Percentiles rank a stretch among this genome's conserved stretches.
Evolutionary conservation across 495 filamentous ascomycete genomes (phyloP).

Genomic region (Penicillium manginii): DNA sequence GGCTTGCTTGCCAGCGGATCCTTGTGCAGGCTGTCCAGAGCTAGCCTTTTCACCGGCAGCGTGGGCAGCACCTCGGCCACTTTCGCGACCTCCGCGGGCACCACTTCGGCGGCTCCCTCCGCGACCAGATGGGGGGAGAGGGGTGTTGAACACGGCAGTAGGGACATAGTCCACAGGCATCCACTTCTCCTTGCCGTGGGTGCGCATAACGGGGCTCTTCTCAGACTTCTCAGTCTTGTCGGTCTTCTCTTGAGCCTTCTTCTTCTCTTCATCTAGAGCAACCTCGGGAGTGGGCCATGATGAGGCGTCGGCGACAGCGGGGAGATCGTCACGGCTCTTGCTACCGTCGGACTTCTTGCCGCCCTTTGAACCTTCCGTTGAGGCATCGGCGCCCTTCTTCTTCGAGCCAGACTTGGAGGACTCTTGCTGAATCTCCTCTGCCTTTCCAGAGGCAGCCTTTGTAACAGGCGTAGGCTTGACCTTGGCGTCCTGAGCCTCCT

Average conservation of each 20-base stretch:
- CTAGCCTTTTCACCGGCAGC: conserved; percentile 53
- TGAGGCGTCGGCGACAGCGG: conserved; percentile 69
- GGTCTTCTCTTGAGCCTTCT: conserved; percentile 63
- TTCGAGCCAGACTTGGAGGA: conserved; percentile 52
- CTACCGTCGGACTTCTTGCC: conserved; percentile 49
- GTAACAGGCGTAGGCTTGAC: conserved; percentile 52
- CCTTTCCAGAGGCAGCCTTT: conserved; percentile 41
- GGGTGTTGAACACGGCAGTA: conserved; percentile 80
- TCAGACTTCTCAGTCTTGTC: conserved; percentile 74
- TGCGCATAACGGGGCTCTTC: conserved; percentile 52
- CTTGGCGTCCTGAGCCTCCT: conserved; percentile 70
- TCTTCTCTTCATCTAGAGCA: conserved; percentile 73
- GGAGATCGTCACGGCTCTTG: conserved; percentile 51
- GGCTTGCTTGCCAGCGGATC: conserved; percentile 37
- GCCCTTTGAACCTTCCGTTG: conserved; percentile 36
- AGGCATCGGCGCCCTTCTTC: conserved; percentile 43
- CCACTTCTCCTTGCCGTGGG: conserved; percentile 75
- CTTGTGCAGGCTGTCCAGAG: conserved; percentile 34
- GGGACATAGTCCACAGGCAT: conserved; percentile 73
- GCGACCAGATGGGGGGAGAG: conserved; percentile 61
- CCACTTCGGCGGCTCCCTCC: conserved; percentile 61
- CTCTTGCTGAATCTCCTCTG: conserved; percentile 42
- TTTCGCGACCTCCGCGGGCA: conserved; percentile 57
- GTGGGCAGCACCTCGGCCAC: conserved; percentile 55
- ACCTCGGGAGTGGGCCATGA: conserved; percentile 91